Conservation (phyloP, 768 basidiomycete species). For the Agaricus sinodeliciosus region DNA sequence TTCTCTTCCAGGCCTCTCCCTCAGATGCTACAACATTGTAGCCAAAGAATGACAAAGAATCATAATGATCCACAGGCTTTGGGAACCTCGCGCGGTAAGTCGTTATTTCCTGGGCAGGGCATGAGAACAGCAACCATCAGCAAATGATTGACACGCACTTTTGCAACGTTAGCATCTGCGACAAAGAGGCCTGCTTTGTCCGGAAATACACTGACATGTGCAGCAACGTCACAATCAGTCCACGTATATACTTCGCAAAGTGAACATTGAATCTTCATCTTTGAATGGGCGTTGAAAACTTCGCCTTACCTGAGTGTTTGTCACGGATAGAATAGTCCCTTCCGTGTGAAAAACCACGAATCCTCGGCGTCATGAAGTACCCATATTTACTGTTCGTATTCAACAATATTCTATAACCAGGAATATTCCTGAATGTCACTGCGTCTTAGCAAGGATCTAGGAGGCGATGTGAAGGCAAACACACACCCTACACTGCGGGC, state of each 20-base stretch:
- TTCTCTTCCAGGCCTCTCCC: conserved; percentile 62
- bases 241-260: neutral
- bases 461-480: neutral
- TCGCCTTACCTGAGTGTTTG: neutral
- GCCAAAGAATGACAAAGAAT: conserved; percentile 43
- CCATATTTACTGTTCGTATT: neutral
- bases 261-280: neutral
- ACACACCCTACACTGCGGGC: conserved; percentile 1
- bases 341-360: neutral
- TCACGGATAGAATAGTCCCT: neutral
- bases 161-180: conserved; percentile 34
- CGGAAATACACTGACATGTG: conserved; percentile 13
- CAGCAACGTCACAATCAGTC: conserved; percentile 5
- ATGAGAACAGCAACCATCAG: neutral
- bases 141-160: conserved; percentile 18
- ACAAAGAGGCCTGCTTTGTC: conserved; percentile 19
- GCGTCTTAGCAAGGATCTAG: neutral
- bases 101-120: conserved; percentile 38
- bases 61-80: conserved; percentile 46
- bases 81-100: conserved; percentile 45
- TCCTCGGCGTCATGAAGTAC: neutral
- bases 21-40: conserved; percentile 58
- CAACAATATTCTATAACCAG: conserved; percentile 3
- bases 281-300: neutral
- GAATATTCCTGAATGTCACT: neutral